Percentiles rank a stretch among this genome's conserved stretches.
Evolutionary conservation across 495 filamentous ascomycete genomes (phyloP).

Genomic region (Penicillium subrubescens): DNA sequence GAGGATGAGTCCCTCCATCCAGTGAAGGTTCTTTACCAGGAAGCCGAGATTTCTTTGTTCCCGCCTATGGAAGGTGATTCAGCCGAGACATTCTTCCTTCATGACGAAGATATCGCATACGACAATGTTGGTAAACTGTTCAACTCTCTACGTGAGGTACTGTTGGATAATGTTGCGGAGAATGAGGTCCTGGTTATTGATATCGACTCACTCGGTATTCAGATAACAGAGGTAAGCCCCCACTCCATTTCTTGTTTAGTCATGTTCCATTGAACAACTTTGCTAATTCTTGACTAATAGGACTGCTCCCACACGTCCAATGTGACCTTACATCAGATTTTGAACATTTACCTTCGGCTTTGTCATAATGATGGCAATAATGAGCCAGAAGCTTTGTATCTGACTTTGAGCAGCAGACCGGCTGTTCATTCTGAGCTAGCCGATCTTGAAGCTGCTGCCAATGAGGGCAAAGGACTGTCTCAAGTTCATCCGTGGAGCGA

Average conservation of each 20-base stretch:
- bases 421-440: slow-evolving; percentile 47
- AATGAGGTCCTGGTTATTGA: slow-evolving; percentile 71
- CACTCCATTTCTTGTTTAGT: not conserved
- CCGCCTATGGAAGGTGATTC: slow-evolving; percentile 64
- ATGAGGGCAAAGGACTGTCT: slow-evolving; percentile 61
- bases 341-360: slow-evolving; percentile 60
- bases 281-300: slow-evolving; percentile 39
- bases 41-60: slow-evolving; percentile 70
- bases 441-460: slow-evolving; percentile 52
- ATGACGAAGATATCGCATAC: slow-evolving; percentile 63
- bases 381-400: slow-evolving; percentile 56
- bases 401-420: slow-evolving; percentile 52
- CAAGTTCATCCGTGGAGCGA: slow-evolving; percentile 48
- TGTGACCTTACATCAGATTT: slow-evolving; percentile 56
- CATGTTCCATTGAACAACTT: not conserved
- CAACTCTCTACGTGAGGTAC: slow-evolving; percentile 62
- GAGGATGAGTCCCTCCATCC: slow-evolving; percentile 41
- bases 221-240: slow-evolving; percentile 68
- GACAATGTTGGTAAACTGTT: slow-evolving; percentile 62
- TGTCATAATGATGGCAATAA: slow-evolving; percentile 60
- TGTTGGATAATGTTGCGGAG: slow-evolving; percentile 64
- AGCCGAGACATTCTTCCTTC: slow-evolving; percentile 72
- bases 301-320: slow-evolving; percentile 46
- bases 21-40: slow-evolving; percentile 66
- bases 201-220: slow-evolving; percentile 67